A percentile compares a stretch with the other conserved stretches of the same genome.
phyloP scores from a whole-genome alignment of 2,329 filamentous ascomycete species.

The Colletotrichum sojae region DNA sequence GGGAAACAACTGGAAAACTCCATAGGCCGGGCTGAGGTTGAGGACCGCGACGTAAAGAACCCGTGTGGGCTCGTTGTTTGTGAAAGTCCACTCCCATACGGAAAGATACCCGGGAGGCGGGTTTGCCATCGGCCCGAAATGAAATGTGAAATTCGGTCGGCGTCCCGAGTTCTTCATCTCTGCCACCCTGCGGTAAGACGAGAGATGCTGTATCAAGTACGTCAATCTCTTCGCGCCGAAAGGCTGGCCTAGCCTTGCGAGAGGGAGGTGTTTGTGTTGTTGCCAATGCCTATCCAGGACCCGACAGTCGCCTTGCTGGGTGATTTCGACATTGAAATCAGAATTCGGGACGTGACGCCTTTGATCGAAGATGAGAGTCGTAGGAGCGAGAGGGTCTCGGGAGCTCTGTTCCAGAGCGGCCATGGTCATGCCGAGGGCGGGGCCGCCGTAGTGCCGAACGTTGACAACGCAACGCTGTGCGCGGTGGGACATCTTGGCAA shows the following conservation, averaged over 20 bases:
- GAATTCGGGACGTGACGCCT: background rate
- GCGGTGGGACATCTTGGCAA: background rate
- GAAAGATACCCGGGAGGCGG: background rate
- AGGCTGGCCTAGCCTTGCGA: background rate
- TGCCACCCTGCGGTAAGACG: background rate
- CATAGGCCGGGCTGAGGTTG: background rate
- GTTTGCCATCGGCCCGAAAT: background rate
- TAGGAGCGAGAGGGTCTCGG: background rate
- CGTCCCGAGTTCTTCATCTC: background rate
- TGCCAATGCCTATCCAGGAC: background rate
- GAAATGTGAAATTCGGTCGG: background rate
- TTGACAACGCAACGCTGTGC: background rate
- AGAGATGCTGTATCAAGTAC: conserved; percentile 1
- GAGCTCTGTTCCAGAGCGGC: background rate
- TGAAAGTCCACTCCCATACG: background rate
- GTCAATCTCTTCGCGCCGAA: background rate
- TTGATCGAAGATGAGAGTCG: background rate
- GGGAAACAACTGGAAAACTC: background rate
- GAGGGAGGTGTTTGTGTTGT: background rate
- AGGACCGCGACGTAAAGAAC: background rate
- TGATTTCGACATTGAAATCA: background rate
- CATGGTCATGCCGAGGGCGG: background rate
- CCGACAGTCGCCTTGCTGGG: background rate
- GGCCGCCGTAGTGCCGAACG: background rate
- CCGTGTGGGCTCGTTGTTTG: background rate